Evolutionary conservation across 192 early-diverging fungal genomes (phyloP), one percentile per base, ranked within the genome.

Genomic region (Podila epicladia): DNA sequence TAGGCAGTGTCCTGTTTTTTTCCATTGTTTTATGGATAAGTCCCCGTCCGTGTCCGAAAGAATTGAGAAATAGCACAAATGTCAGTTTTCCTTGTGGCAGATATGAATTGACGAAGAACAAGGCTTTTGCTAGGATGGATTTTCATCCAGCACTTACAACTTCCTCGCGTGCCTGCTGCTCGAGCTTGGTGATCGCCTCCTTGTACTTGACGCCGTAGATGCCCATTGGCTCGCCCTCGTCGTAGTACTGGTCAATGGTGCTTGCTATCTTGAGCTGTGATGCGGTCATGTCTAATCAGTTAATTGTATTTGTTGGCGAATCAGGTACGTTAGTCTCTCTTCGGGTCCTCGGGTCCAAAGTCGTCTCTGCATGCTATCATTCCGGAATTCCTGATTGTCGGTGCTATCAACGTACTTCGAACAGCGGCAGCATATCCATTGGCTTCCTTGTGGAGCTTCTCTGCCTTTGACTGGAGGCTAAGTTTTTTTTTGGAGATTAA

Each of bases 341-440:
- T 58, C n/a, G n/a, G 28, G 59, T 29, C 45, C 58, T 69, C 28
- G 26, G 31, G 50, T 48, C 69, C 33, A 26, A 19, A 65, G 28
- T 28, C 4, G 28, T 32, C 15, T 61, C 59, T 24, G 19, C n/a
- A 22, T 19, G 19, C 26, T n/a, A n/a, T 63, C 19, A 33, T 19
- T 64, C n/a, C n/a, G 62, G 1, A 11, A 13, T 48, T 48, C 19
- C 22, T n/a, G 28, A n/a, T 26, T 53, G 29, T 48, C 8, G 29
- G 5, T 20, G 31, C 35, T 24, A 26, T 51, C 22, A 1, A 63
- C 70, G 31, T 83, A 93, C 94, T 89, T 79, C 93, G 66, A 48
- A 99, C 86, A 37, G 95, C 91, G 72, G 95, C 91, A 38, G 97
- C 87, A 78, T 98, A 98, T 57, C 94, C 94, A 76, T 97, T 97